A percentile compares a stretch with the other conserved stretches of the same genome.
These are phyloP conservation scores for Septoria linicola DNA, from an alignment of 2,329 filamentous ascomycete genomes.

Conservation along the genomic window DNA sequence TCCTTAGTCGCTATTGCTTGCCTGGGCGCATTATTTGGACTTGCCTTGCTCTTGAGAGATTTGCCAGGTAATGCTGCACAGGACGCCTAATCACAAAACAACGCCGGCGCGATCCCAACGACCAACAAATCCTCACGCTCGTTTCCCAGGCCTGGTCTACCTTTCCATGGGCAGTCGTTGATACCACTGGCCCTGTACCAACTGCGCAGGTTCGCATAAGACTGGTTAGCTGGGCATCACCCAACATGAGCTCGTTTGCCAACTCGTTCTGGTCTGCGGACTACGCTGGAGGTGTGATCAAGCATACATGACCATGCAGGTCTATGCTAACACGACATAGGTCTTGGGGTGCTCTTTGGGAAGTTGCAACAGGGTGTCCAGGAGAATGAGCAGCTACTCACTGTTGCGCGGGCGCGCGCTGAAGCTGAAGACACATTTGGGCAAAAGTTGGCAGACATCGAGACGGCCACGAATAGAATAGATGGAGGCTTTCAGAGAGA, in stretches of 20 bases:
- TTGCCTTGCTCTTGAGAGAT: background rate
- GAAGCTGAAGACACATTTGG: slow-evolving; percentile 93
- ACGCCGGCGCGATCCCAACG: slow-evolving; percentile 7
- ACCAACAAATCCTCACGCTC: slow-evolving; percentile 2
- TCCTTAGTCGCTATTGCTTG: background rate
- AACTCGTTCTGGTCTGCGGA: slow-evolving; percentile 98
- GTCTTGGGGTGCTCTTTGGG: slow-evolving; percentile 88
- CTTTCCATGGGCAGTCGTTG: background rate
- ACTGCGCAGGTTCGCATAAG: slow-evolving; percentile 14
- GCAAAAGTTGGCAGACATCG: slow-evolving; percentile 75
- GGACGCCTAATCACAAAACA: background rate
- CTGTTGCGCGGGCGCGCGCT: slow-evolving; percentile 87
- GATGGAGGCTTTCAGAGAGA: slow-evolving; percentile 81
- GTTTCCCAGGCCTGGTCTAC: slow-evolving; percentile 3
- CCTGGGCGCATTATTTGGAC: background rate
- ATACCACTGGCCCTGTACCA: background rate
- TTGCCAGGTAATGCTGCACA: background rate
- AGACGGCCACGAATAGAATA: slow-evolving; percentile 76
- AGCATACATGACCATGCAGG: slow-evolving; percentile 5
- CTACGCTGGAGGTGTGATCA: slow-evolving; percentile 78
- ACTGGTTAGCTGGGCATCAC: background rate
- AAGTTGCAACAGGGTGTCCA: slow-evolving; percentile 96
- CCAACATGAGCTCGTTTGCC: slow-evolving; percentile 77
- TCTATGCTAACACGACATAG: slow-evolving; percentile 34
- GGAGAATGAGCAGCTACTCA: slow-evolving; percentile 92